These are phyloP conservation scores for Kodamaea neixiangensis DNA, from an alignment of 805 yeast species.

Conservation along the genomic window DNA sequence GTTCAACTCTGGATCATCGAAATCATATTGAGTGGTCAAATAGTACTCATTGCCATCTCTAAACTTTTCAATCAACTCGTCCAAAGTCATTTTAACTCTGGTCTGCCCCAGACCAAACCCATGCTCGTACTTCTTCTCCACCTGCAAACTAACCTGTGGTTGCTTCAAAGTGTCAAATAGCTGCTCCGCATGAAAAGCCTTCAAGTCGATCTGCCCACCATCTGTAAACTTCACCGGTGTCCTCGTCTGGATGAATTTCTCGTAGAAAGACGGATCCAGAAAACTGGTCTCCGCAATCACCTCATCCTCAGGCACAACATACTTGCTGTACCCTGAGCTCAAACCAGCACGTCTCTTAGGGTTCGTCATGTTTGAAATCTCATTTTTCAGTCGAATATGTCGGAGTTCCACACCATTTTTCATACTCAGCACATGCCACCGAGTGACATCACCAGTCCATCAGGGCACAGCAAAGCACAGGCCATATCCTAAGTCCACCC, in stretches of 20 bases:
- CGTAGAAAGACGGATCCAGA: conserved; percentile 30
- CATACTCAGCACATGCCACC: no score
- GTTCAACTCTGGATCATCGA: neutral
- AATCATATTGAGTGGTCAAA: conserved; percentile 65
- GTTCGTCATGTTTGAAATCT: neutral
- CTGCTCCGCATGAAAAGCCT: conserved; percentile 7
- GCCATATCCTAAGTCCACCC: no score
- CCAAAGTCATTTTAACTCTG: conserved; percentile 52
- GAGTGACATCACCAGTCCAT: no score
- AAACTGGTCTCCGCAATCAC: neutral
- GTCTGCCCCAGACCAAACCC: conserved; percentile 71
- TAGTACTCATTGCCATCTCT: conserved; percentile 47
- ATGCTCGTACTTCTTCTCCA: conserved; percentile 57
- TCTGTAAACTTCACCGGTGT: conserved; percentile 51
- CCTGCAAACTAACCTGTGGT: conserved; percentile 37
- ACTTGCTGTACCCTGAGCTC: neutral
- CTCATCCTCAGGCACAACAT: neutral
- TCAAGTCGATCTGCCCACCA: conserved; percentile 2
- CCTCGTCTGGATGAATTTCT: conserved; percentile 40
- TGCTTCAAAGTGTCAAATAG: conserved; percentile 31
- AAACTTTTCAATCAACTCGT: conserved; percentile 41
- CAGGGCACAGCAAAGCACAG: no score
- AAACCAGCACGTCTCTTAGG: conserved; percentile 2
- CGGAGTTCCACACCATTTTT: neutral
- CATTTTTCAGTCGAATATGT: neutral